These are phyloP conservation scores for Helicocarpus griseus DNA, from an alignment of 2,329 filamentous ascomycete species.

Conservation along the genomic window DNA sequence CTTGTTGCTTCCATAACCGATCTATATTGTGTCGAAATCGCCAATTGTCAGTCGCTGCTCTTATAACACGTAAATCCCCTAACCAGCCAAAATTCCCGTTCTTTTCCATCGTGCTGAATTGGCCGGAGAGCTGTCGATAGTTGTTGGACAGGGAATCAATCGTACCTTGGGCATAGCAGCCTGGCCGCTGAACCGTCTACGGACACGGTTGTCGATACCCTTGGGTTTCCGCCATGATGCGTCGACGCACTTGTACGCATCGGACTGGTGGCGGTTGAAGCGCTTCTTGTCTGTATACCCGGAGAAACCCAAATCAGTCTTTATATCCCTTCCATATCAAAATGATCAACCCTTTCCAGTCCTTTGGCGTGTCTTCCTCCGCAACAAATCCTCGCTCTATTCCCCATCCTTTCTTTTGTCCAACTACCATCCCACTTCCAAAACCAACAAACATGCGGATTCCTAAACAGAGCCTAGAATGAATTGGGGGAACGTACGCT, in stretches of 20 bases:
- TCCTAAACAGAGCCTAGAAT: neutral
- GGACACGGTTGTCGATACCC: constrained; percentile 98
- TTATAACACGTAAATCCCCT: neutral
- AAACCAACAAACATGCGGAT: neutral
- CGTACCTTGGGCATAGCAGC: constrained; percentile 96
- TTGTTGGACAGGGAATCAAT: neutral
- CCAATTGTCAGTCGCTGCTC: neutral
- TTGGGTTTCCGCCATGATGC: constrained; percentile 98
- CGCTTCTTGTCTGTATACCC: constrained; percentile 65
- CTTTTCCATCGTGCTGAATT: neutral
- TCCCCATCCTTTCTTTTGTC: neutral
- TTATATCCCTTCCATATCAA: constrained; percentile 1
- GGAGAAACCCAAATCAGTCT: constrained; percentile 22
- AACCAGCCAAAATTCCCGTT: neutral
- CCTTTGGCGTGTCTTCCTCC: neutral
- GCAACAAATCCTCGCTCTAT: neutral
- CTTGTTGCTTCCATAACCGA: constrained; percentile 98
- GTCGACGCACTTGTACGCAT: constrained; percentile 88
- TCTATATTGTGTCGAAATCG: constrained; percentile 47
- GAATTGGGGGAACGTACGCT: constrained; percentile 63
- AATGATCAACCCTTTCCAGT: neutral
- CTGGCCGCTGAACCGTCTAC: constrained; percentile 93
- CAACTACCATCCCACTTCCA: neutral
- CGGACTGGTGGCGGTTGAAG: constrained; percentile 96
- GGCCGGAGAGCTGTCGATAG: neutral